Percentiles rank a stretch among this genome's conserved stretches.
Evolutionary conservation across 257 asterid genomes (phyloP).

Genomic region (Solanum sejunctum): DNA sequence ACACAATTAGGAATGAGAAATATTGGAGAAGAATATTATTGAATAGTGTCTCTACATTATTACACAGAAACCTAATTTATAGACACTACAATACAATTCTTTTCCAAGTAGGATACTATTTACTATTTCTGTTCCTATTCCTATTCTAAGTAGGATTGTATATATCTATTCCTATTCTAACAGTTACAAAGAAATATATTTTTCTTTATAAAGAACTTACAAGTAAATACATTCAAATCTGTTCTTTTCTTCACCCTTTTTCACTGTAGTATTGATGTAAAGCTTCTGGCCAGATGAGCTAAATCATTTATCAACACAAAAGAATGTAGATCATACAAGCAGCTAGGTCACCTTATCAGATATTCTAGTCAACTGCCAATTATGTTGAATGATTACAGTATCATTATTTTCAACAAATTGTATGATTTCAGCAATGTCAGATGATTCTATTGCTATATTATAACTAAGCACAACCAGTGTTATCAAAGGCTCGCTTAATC

Average conservation of each 20-base stretch:
- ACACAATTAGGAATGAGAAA: no score
- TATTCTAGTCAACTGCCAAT: neutral
- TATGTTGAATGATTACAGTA: neutral
- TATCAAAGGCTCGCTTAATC: neutral
- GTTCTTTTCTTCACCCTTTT: neutral
- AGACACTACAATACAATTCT: no score
- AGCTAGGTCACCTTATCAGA: neutral
- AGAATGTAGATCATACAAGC: neutral
- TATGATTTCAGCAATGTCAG: neutral
- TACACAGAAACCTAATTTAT: no score
- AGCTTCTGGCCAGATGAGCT: neutral
- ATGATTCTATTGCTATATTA: neutral
- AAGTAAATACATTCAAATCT: neutral
- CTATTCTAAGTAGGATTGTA: no score
- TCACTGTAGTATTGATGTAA: neutral
- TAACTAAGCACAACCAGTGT: neutral
- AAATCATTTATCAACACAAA: neutral
- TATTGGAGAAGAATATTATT: no score
- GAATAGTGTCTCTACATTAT: no score
- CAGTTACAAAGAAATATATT: neutral
- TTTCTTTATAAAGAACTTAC: neutral
- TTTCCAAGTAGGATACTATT: no score
- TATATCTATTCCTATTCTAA: no score
- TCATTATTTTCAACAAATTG: neutral
- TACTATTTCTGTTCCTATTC: no score